A percentile compares a stretch with the other conserved stretches of the same genome.
Conservation (phyloP, 495 filamentous ascomycete species). For the Penicillium coffeae region DNA sequence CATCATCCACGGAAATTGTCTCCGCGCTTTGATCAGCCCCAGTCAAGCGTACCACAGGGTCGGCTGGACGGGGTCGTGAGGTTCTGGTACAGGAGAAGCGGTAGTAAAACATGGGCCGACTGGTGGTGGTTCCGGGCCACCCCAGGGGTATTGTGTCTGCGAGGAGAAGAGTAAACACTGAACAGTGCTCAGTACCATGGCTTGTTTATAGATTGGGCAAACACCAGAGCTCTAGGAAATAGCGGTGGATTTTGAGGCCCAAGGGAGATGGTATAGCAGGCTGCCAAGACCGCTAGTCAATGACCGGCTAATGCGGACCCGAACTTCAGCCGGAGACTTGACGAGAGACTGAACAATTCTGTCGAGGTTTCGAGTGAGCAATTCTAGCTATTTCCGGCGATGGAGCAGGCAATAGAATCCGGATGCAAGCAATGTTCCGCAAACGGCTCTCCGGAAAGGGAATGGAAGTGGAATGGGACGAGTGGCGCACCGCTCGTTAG, state of each 20-base stretch:
- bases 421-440: not conserved
- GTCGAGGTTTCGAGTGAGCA: too few species aligned
- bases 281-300: too few species aligned
- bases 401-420: not conserved
- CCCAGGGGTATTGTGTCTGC: not conserved
- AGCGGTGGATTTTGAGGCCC: too few species aligned
- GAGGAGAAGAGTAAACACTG: too few species aligned
- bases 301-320: not conserved
- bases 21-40: not conserved
- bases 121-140: constrained; percentile 4
- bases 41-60: constrained; percentile 3
- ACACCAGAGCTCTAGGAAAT: too few species aligned
- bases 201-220: too few species aligned
- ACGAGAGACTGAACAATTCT: too few species aligned
- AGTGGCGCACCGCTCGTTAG: too few species aligned
- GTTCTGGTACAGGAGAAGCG: constrained; percentile 8
- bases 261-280: too few species aligned
- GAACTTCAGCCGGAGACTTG: not conserved
- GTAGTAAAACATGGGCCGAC: constrained; percentile 8
- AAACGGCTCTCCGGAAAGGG: constrained; percentile 2
- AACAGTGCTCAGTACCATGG: too few species aligned
- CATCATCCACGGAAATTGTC: constrained; percentile 2
- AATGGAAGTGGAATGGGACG: not conserved
- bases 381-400: not conserved
- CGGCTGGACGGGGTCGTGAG: not conserved